Evolutionary conservation across 208 protist species (phyloP).

Genomic region (Leishmania turanica): DNA sequence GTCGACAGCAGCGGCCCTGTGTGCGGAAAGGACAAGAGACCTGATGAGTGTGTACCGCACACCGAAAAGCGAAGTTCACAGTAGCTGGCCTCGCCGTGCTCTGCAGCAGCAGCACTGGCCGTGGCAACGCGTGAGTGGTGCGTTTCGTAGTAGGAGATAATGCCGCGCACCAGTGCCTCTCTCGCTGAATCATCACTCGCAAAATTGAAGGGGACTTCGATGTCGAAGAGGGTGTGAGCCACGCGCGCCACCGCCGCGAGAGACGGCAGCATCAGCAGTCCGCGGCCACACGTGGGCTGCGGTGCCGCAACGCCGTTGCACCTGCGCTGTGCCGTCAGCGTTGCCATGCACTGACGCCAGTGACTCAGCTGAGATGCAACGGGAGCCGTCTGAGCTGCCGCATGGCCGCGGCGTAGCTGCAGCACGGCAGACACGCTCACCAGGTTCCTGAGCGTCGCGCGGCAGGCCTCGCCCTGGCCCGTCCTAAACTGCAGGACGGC

Average conservation of each 20-base stretch:
- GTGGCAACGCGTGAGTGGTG: not conserved
- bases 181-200: not conserved
- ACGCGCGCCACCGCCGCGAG: slow-evolving; percentile 9
- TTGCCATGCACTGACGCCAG: slow-evolving; percentile 20
- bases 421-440: slow-evolving; percentile 38
- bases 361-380: slow-evolving; percentile 1
- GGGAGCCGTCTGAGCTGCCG: not conserved
- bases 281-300: slow-evolving; percentile 11
- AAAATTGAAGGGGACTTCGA: not conserved
- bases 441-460: slow-evolving; percentile 21
- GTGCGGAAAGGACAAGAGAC: slow-evolving; percentile 8
- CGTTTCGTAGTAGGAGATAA: slow-evolving; percentile 1
- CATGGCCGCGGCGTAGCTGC: not conserved
- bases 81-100: not conserved
- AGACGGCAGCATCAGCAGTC: slow-evolving; percentile 20
- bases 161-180: not conserved
- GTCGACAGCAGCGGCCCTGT: not conserved
- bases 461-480: slow-evolving; percentile 36
- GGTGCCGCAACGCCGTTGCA: not conserved
- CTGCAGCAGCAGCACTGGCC: not conserved
- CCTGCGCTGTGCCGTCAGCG: not conserved
- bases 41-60: not conserved
- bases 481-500: slow-evolving; percentile 59
- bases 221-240: slow-evolving; percentile 7
- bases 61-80: slow-evolving; percentile 1